Percentiles rank a stretch among this genome's conserved stretches.
These are phyloP conservation scores for Phytopythium boreale DNA, from an alignment of 352 stramenopile species.

Conservation along the genomic window DNA sequence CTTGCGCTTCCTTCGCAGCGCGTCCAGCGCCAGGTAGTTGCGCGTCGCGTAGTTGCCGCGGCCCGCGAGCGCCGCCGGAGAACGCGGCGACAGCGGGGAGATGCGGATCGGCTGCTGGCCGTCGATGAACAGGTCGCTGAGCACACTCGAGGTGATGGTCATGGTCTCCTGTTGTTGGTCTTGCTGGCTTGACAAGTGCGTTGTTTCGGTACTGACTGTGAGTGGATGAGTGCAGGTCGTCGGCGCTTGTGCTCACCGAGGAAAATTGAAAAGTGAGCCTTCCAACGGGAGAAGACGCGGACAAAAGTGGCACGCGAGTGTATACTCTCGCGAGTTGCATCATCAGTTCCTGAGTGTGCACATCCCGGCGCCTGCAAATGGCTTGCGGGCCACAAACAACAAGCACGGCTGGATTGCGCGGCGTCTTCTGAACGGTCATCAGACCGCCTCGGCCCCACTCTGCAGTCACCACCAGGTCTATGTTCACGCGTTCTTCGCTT, in stretches of 20 bases:
- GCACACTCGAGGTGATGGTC: constrained; percentile 29
- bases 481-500: neutral
- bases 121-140: constrained; percentile 27
- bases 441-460: neutral
- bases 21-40: constrained; percentile 3
- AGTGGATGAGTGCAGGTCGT: neutral
- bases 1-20: constrained; percentile 21
- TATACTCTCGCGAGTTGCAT: neutral
- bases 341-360: too few relatives aligned
- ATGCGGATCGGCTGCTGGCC: constrained; percentile 29
- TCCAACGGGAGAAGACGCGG: neutral
- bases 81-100: constrained; percentile 15
- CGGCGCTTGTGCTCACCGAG: neutral
- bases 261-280: constrained; percentile 17
- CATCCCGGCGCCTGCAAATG: neutral
- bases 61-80: constrained; percentile 13
- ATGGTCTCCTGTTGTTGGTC: constrained; percentile 9
- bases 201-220: neutral
- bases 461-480: neutral
- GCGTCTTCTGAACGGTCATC: neutral
- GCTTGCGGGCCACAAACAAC: neutral
- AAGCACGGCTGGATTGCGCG: neutral
- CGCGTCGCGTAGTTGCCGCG: constrained; percentile 7
- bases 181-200: neutral
- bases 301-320: neutral